A percentile compares a stretch with the other conserved stretches of the same genome.
Conservation (phyloP, 73 alveolate genomes). For the Breviolum minutum region DNA sequence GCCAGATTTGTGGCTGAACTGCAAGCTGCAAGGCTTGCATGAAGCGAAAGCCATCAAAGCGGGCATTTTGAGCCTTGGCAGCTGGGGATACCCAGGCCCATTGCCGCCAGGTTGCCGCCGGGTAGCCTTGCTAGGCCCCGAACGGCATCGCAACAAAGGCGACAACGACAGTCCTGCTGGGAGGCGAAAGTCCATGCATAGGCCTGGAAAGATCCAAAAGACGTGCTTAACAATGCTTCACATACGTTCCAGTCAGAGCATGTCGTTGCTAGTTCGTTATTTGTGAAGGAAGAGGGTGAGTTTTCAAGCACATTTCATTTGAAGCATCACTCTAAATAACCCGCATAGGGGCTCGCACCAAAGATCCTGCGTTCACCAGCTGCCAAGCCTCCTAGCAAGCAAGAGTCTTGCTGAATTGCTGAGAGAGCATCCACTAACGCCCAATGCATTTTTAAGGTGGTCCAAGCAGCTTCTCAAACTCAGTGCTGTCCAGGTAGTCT, state of each 20-base stretch:
- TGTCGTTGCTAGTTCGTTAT: neutral
- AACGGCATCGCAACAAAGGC: slow-evolving; percentile 76
- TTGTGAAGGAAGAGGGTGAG: no score
- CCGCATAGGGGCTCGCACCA: neutral
- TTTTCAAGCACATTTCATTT: no score
- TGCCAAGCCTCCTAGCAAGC: slow-evolving; percentile 57
- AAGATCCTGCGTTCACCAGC: slow-evolving; percentile 51
- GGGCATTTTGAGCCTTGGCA: slow-evolving; percentile 49
- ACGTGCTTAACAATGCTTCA: neutral
- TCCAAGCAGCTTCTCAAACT: no score
- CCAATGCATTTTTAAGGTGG: no score
- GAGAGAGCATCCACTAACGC: no score
- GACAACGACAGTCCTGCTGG: slow-evolving; percentile 47
- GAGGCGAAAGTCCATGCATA: slow-evolving; percentile 40
- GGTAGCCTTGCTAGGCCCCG: neutral
- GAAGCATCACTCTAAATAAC: neutral
- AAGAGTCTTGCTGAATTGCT: no score
- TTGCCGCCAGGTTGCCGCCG: neutral
- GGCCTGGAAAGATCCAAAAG: neutral
- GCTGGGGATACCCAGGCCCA: neutral
- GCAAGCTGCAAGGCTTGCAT: slow-evolving; percentile 13
- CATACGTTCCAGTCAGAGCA: neutral
- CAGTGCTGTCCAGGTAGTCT: no score
- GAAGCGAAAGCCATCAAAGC: slow-evolving; percentile 58
- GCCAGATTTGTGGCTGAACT: neutral